Percentiles rank a stretch among this genome's conserved stretches.
Evolutionary conservation across 768 basidiomycete genomes (phyloP).

Genomic region (Suillus cothurnatus): DNA sequence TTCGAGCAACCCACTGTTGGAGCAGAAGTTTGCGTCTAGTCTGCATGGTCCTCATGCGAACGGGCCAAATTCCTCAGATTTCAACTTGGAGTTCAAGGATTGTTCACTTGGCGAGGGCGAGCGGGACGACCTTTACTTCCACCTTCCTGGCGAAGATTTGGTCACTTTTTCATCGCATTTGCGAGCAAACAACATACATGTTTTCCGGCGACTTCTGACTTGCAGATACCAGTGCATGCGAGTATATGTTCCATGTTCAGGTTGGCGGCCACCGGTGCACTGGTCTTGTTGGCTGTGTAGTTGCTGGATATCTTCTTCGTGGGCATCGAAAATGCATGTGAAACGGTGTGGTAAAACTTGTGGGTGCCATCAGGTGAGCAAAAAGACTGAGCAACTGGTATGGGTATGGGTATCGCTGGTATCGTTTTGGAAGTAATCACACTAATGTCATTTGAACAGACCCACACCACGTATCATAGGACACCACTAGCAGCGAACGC

Average conservation of each 20-base stretch:
- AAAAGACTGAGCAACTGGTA: not conserved
- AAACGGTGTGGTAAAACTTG: not conserved
- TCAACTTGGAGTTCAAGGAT: not conserved
- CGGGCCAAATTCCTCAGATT: not conserved
- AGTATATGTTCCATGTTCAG: not conserved
- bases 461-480: not conserved
- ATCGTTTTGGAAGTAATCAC: not conserved
- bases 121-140: not conserved
- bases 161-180: not conserved
- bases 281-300: not conserved
- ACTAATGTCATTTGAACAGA: not conserved
- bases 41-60: not conserved
- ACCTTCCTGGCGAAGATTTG: not conserved
- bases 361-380: not conserved
- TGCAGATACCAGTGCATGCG: not conserved
- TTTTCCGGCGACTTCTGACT: not conserved
- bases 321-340: not conserved
- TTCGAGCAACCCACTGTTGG: not conserved
- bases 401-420: not conserved
- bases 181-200: not conserved
- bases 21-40: not conserved
- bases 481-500: not conserved
- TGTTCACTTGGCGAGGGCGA: not conserved
- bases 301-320: not conserved
- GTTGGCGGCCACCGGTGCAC: not conserved